Percentiles rank a stretch among this genome's conserved stretches.
Evolutionary conservation across 345 rosid genomes (phyloP).

Genomic region (Brassica rapa): DNA sequence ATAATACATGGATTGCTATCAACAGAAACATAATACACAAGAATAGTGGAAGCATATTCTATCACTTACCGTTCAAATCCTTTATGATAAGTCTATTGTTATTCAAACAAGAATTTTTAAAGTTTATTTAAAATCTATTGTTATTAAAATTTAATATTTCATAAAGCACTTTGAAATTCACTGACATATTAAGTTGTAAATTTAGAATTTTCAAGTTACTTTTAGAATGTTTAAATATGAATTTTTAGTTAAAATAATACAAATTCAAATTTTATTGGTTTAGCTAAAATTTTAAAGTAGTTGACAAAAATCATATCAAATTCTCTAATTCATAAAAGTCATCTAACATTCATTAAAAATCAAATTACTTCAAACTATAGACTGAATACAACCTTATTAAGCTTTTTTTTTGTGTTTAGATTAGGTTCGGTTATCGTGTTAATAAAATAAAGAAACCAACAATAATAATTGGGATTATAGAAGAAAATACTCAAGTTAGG

Average conservation of each 20-base stretch:
- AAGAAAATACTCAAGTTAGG: neutral
- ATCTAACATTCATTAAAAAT: too few relatives aligned
- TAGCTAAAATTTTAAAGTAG: neutral
- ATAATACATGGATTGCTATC: too few relatives aligned
- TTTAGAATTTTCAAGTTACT: neutral
- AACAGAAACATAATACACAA: too few relatives aligned
- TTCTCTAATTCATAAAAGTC: neutral
- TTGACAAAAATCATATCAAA: neutral
- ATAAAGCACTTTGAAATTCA: neutral
- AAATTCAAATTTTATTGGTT: too few relatives aligned
- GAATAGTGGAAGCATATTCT: too few relatives aligned
- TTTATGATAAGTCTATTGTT: neutral
- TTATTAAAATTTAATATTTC: neutral
- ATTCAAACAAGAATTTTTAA: too few relatives aligned
- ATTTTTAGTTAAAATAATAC: too few relatives aligned
- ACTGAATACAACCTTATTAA: neutral
- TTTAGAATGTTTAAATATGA: too few relatives aligned
- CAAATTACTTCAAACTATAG: neutral
- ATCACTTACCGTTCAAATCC: too few relatives aligned
- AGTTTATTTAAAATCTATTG: neutral
- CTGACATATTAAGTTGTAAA: too few relatives aligned
- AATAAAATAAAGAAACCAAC: neutral
- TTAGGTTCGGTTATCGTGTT: neutral
- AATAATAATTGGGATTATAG: constrained; percentile 21
- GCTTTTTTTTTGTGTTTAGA: neutral